Evolutionary conservation across 805 yeast species (phyloP).

Genomic region (Pichia cephalocereana): DNA sequence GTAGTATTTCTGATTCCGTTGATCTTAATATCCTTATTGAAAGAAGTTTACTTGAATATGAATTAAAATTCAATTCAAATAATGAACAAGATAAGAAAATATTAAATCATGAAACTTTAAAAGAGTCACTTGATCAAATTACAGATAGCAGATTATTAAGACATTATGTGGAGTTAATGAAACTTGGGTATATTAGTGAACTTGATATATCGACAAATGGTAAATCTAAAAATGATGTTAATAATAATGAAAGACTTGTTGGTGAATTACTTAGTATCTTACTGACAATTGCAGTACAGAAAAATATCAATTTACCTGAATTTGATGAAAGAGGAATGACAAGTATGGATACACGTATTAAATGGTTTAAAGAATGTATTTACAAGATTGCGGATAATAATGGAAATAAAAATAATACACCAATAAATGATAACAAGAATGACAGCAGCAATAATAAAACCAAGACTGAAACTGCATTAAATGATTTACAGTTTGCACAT

Average conservation of each 20-base stretch:
- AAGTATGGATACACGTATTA: slow-evolving; percentile 17
- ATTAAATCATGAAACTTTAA: background rate
- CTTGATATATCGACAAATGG: background rate
- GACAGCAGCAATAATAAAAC: background rate
- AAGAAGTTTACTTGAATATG: slow-evolving; percentile 10
- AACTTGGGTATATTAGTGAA: slow-evolving; percentile 9
- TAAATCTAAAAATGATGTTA: slow-evolving; percentile 18
- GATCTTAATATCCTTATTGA: slow-evolving; percentile 12
- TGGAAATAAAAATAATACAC: background rate
- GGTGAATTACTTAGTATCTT: slow-evolving; percentile 40
- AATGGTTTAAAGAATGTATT: slow-evolving; percentile 25
- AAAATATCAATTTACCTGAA: slow-evolving; percentile 32
- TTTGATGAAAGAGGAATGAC: slow-evolving; percentile 16
- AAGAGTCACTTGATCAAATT: background rate
- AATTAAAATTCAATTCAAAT: background rate
- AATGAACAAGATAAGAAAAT: background rate
- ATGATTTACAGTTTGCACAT: slow-evolving; percentile 64
- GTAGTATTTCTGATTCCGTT: background rate
- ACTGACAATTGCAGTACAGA: slow-evolving; percentile 37
- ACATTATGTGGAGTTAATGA: slow-evolving; percentile 9
- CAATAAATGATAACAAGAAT: background rate
- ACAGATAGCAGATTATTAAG: background rate
- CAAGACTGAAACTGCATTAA: slow-evolving; percentile 39
- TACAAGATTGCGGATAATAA: slow-evolving; percentile 2
- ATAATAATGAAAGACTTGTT: background rate